Conservation (phyloP, 2,329 filamentous ascomycete species). For the Cercospora citrullina region DNA sequence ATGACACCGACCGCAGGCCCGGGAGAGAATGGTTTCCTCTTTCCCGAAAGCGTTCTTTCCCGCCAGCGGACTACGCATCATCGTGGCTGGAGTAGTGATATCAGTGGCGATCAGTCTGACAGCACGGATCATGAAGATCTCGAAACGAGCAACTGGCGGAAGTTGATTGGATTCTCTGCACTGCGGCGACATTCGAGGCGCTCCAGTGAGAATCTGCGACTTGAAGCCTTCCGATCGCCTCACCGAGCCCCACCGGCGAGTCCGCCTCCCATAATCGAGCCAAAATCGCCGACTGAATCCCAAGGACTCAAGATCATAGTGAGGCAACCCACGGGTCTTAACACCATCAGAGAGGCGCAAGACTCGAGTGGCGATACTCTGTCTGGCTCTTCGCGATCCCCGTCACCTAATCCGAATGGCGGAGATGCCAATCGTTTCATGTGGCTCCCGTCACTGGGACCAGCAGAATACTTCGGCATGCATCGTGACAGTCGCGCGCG, state of each 20-base stretch:
- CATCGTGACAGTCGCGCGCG: conserved; percentile 21
- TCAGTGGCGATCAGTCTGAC: conserved; percentile 39
- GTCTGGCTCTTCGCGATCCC: conserved; percentile 27
- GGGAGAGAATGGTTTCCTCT: conserved; percentile 26
- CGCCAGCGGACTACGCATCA: conserved; percentile 28
- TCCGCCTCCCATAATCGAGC: conserved; percentile 3
- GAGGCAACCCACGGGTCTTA: conserved; percentile 23
- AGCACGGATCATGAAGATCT: conserved; percentile 33
- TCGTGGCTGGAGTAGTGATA: conserved; percentile 39
- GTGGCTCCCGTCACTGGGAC: conserved; percentile 21
- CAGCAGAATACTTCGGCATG: conserved; percentile 25
- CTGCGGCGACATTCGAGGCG: conserved; percentile 23
- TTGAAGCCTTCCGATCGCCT: conserved; percentile 7
- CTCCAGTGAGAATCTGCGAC: conserved; percentile 5
- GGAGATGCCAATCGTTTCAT: conserved; percentile 23
- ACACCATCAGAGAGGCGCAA: conserved; percentile 19
- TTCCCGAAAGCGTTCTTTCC: conserved; percentile 28
- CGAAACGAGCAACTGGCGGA: conserved; percentile 19
- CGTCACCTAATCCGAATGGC: conserved; percentile 20
- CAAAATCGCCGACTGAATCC: neutral
- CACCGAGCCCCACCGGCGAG: neutral
- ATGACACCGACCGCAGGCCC: conserved; percentile 30
- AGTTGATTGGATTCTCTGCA: conserved; percentile 17
- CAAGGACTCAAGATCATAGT: conserved; percentile 26
- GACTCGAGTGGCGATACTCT: conserved; percentile 27